Evolutionary conservation across 2,329 filamentous ascomycete genomes (phyloP), one percentile per base, ranked within the genome.

Genomic region (Gaeumannomyces tritici): DNA sequence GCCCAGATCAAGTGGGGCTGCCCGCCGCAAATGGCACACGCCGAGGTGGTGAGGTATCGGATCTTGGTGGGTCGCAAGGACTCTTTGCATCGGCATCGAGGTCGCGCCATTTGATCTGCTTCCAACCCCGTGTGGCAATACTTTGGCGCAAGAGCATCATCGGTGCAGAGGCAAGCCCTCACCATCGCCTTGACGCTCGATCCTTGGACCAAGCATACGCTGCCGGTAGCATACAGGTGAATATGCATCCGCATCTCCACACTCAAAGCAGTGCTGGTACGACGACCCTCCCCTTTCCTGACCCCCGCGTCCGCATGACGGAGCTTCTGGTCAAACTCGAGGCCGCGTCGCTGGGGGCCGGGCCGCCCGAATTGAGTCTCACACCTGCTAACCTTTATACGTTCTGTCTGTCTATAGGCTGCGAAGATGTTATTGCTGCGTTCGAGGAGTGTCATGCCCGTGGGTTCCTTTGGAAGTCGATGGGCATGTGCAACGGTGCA

Each of bases 201-300:
- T 42, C 7, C 15, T 18, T 42, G 35, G 35, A 18, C 35, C 35
- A 51, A 51, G 18, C 42, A 4, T 21, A 15, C 8, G 35, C 42
- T 51, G 7, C 42, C 18, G 42, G 42, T n/a, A n/a, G 42, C 21
- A 51, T n/a, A 51, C 42, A 51, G n/a, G 18, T n/a, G 42, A 59
- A 58, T 84, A 99, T 99, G 95, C 95, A 99, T 90, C 96, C 95
- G 62, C 93, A 97, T 79, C 80, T 99, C 2, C 93, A 98, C 73
- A 96, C 91, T 31, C 91, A 95, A 74, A 89, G 96, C 73, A 96
- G 96, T 69, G 81, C 85, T 69, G 93, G 93, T 96, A 83, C 57
- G 51, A 3, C 26, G 1, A 26, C 62, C 28, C 64, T 61, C n/a
- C 61, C 26, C 31, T 12, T 21, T 33, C 51, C 42, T n/a, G 29